Evolutionary conservation across 129 eudicot species (phyloP).

Genomic region (Kitagawia praeruptora): DNA sequence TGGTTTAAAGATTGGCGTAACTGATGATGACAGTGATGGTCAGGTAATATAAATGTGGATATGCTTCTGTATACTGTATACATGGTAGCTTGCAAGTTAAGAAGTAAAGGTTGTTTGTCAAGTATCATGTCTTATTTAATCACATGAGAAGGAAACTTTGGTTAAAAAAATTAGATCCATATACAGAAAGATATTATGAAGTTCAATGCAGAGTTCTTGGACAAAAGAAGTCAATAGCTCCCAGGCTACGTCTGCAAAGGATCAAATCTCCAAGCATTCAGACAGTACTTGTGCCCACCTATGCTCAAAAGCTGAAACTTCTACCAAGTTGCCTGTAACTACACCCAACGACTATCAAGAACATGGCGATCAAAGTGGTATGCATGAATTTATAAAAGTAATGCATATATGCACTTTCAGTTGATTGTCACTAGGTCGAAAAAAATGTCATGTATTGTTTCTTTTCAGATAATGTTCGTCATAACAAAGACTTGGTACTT

Average conservation of each 20-base stretch:
- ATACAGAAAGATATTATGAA: neutral
- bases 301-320: conserved; percentile 16
- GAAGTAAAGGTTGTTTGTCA: neutral
- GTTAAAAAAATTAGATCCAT: neutral
- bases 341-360: conserved; percentile 19
- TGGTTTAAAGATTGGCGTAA: conserved; percentile 35
- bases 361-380: conserved; percentile 23
- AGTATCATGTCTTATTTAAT: neutral
- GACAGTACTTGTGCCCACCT: conserved; percentile 55
- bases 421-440: conserved; percentile 1
- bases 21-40: conserved; percentile 69
- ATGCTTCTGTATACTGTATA: neutral
- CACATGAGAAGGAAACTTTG: neutral
- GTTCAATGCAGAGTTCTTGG: conserved; percentile 55
- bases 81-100: neutral
- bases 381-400: neutral
- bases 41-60: conserved; percentile 40
- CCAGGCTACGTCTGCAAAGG: conserved; percentile 29
- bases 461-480: conserved; percentile 28
- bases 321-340: neutral
- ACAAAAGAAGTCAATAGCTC: conserved; percentile 50
- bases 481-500: conserved; percentile 16
- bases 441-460: conserved; percentile 10
- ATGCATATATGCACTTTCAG: neutral
- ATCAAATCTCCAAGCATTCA: conserved; percentile 39